Percentiles rank a stretch among this genome's conserved stretches.
phyloP scores from a whole-genome alignment of 164 flowering plant species.

The Kalanchoe fedtschenkoi region DNA sequence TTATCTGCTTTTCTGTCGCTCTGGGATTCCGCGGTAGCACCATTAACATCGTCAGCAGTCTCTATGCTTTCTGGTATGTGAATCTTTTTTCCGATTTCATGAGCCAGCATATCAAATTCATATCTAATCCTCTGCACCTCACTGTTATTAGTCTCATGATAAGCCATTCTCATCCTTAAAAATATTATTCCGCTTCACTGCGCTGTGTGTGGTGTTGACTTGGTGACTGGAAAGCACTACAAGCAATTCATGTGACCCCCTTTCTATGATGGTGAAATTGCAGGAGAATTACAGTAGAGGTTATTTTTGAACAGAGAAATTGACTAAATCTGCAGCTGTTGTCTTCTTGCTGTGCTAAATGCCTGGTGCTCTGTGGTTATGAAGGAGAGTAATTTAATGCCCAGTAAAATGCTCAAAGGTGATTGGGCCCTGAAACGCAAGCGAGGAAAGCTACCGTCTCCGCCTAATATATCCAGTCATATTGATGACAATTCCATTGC shows the following conservation, averaged over 20 bases:
- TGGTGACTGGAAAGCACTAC: neutral
- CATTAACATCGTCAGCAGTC: neutral
- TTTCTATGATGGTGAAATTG: neutral
- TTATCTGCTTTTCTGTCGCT: neutral
- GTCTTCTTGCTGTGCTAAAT: neutral
- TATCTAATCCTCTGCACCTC: neutral
- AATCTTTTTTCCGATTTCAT: neutral
- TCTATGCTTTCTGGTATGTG: neutral
- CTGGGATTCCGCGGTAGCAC: neutral
- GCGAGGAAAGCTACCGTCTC: slow-evolving; percentile 54
- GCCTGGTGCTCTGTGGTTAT: slow-evolving; percentile 5
- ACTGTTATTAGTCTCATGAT: neutral
- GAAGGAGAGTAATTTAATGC: slow-evolving; percentile 48
- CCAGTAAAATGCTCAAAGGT: slow-evolving; percentile 46
- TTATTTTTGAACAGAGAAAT: neutral
- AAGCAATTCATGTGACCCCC: neutral
- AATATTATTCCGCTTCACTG: neutral
- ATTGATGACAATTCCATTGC: slow-evolving; percentile 29
- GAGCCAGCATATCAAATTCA: neutral
- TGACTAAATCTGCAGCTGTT: neutral
- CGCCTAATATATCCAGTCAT: slow-evolving; percentile 28
- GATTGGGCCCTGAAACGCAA: slow-evolving; percentile 88
- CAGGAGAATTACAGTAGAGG: neutral
- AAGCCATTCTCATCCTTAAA: too few relatives aligned
- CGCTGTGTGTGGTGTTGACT: neutral